A percentile compares a stretch with the other conserved stretches of the same genome.
Evolutionary conservation across 768 basidiomycete species (phyloP).

Genomic region (Auriscalpium orientale): DNA sequence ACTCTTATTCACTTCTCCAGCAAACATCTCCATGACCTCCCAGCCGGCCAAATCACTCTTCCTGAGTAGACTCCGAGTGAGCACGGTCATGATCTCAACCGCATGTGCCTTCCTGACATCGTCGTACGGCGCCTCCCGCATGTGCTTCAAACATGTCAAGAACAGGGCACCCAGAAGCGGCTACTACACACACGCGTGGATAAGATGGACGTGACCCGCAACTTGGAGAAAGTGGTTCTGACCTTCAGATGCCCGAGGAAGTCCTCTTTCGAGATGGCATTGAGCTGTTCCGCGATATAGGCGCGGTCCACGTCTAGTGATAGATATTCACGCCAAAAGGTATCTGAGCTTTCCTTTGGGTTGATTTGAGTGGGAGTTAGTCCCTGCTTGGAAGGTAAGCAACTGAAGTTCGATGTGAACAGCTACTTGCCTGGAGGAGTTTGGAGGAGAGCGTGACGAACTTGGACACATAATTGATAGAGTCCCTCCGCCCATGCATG

Average conservation of each 20-base stretch:
- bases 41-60: conserved; percentile 54
- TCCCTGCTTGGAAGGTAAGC: conserved; percentile 25
- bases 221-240: conserved; percentile 6
- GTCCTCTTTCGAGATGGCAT: conserved; percentile 37
- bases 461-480: conserved; percentile 31
- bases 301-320: conserved; percentile 43
- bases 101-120: conserved; percentile 35
- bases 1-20: conserved; percentile 50
- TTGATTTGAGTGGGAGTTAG: conserved; percentile 34
- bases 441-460: conserved; percentile 40
- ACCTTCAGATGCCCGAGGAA: conserved; percentile 49
- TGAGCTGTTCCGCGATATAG: conserved; percentile 35
- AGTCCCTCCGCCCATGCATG: no score
- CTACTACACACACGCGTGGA: conserved; percentile 33
- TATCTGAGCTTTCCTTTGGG: conserved; percentile 34
- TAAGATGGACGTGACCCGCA: neutral
- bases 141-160: conserved; percentile 34
- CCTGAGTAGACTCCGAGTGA: conserved; percentile 40
- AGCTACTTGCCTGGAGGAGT: conserved; percentile 34
- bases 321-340: conserved; percentile 49
- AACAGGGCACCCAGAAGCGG: conserved; percentile 41
- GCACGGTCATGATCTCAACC: conserved; percentile 41
- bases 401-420: neutral
- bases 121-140: conserved; percentile 27
- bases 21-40: conserved; percentile 67